These are phyloP conservation scores for Pleurotus ostreatus DNA, from an alignment of 768 basidiomycete species.

Conservation along the genomic window DNA sequence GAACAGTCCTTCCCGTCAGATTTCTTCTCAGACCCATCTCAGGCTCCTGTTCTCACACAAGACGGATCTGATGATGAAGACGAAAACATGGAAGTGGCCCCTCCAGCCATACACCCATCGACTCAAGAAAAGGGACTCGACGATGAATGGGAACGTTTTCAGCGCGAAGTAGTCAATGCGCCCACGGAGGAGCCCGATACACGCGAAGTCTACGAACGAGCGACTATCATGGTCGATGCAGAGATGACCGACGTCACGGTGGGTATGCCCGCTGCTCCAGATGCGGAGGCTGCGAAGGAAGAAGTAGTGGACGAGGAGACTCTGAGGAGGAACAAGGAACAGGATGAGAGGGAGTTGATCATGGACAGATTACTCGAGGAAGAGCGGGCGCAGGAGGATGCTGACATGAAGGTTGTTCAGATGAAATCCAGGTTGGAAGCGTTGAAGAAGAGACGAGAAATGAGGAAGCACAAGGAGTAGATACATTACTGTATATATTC, in stretches of 20 bases:
- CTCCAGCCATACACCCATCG: constrained; percentile 12
- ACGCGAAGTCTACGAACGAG: constrained; percentile 57
- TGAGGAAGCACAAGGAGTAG: constrained; percentile 6
- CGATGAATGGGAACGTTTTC: constrained; percentile 71
- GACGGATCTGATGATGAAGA: constrained; percentile 42
- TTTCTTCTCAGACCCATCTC: constrained; percentile 80
- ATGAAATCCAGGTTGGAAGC: constrained; percentile 67
- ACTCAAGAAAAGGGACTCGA: constrained; percentile 41
- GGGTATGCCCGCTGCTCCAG: constrained; percentile 39
- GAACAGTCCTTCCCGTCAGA: constrained; percentile 53
- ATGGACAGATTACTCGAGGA: constrained; percentile 85
- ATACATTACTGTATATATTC: not conserved
- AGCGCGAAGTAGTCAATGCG: constrained; percentile 53
- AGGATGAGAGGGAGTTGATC: constrained; percentile 76
- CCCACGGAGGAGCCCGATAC: constrained; percentile 34
- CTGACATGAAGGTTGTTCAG: constrained; percentile 65
- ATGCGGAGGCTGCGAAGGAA: constrained; percentile 24
- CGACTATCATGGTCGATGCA: constrained; percentile 71
- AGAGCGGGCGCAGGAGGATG: constrained; percentile 84
- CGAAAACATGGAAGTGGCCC: constrained; percentile 21
- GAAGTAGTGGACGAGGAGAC: constrained; percentile 39
- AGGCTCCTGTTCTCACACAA: constrained; percentile 33
- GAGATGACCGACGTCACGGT: constrained; percentile 43
- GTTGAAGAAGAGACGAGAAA: constrained; percentile 36
- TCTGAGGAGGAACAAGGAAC: constrained; percentile 46